Conservation (phyloP, 345 rosid species). For the Populus deltoides region DNA sequence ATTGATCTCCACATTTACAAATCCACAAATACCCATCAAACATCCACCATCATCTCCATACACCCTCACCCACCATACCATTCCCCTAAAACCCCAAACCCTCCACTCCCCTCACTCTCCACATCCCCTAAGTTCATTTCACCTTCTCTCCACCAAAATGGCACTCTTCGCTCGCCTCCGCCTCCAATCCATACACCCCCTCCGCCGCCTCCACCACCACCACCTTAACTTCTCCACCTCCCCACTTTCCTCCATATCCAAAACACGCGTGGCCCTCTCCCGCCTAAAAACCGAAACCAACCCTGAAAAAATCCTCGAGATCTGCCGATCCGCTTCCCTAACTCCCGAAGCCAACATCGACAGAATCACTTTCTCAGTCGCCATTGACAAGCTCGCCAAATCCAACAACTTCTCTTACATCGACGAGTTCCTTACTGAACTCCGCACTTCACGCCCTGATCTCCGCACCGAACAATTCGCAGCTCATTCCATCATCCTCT, state of each 20-base stretch:
- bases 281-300: constrained; percentile 64
- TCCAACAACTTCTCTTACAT: constrained; percentile 50
- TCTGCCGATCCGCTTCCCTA: constrained; percentile 74
- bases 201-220: background rate
- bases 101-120: background rate
- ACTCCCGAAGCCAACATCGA: constrained; percentile 58
- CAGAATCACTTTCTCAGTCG: constrained; percentile 66
- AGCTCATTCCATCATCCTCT: constrained; percentile 61
- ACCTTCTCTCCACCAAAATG: background rate
- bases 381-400: constrained; percentile 50
- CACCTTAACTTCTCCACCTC: background rate
- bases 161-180: constrained; percentile 13
- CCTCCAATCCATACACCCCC: background rate
- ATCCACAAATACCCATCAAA: too few species aligned
- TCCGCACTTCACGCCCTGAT: constrained; percentile 57
- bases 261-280: constrained; percentile 65
- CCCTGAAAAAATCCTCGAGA: constrained; percentile 74
- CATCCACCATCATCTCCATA: background rate
- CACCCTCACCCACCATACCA: background rate
- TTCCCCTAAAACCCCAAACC: background rate
- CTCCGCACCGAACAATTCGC: constrained; percentile 55
- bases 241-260: constrained; percentile 50
- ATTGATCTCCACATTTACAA: too few species aligned
- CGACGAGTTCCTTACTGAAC: constrained; percentile 54
- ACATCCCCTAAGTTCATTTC: background rate